These are phyloP conservation scores for Ustilago nuda DNA, from an alignment of 1,284 basidiomycete species.

Conservation along the genomic window DNA sequence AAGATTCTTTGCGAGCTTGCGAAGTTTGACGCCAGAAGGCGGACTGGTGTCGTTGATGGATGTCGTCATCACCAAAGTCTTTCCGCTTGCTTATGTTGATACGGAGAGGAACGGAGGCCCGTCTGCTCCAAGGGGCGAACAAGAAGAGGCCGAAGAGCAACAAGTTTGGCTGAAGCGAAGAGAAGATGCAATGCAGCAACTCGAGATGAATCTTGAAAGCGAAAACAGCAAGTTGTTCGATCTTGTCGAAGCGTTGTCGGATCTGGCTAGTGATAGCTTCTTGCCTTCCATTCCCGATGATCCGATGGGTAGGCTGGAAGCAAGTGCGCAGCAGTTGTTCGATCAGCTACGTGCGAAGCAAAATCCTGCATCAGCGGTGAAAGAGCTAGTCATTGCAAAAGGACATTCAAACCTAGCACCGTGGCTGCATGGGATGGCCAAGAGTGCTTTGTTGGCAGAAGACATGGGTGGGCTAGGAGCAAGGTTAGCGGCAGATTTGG, in stretches of 20 bases:
- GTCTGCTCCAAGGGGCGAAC: conserved; percentile 72
- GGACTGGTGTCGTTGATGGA: conserved; percentile 83
- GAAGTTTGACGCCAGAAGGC: conserved; percentile 84
- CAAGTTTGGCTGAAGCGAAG: conserved; percentile 75
- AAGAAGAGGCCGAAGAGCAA: conserved; percentile 74
- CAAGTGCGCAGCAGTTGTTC: conserved; percentile 19
- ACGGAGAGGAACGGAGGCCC: conserved; percentile 43
- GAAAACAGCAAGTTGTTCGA: conserved; percentile 35
- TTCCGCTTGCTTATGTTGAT: conserved; percentile 69
- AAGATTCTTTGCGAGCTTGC: conserved; percentile 80
- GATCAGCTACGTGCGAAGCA: conserved; percentile 15
- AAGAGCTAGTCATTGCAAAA: conserved; percentile 22
- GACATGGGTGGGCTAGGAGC: conserved; percentile 8
- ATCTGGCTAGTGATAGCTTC: conserved; percentile 28
- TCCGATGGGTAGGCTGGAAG: conserved; percentile 22
- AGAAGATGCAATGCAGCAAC: conserved; percentile 21
- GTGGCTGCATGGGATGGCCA: conserved; percentile 27
- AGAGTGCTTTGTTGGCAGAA: conserved; percentile 12
- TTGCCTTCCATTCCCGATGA: conserved; percentile 33
- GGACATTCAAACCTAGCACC: conserved; percentile 14
- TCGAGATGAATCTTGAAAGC: conserved; percentile 31
- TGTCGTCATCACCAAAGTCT: conserved; percentile 78
- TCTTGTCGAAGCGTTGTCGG: conserved; percentile 35
- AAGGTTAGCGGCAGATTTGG: conserved; percentile 17
- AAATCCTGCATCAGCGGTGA: conserved; percentile 29